Base-by-base conservation (phyloP, 2,329 filamentous ascomycete species). In the Beauveria medogensis region DNA sequence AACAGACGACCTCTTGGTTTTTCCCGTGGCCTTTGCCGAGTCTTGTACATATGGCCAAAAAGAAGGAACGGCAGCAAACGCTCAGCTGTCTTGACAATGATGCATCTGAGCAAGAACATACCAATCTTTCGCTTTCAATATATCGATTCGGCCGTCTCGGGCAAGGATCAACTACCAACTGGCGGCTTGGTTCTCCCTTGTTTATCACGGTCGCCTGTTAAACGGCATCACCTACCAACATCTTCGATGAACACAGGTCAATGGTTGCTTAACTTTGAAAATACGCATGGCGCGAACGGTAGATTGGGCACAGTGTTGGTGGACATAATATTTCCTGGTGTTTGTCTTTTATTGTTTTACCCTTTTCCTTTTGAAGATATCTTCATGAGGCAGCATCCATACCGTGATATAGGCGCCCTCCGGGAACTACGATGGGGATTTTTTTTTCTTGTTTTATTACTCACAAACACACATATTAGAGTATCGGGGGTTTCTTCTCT, bases 1-100 rank as follows among this genome's bases (percentile, higher is more conserved):
- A 40, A 43, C 30, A 40, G 9, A 57, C 20, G 44, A 47, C 26
- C 46, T 51, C 22, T 48, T 55, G 34, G 43, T 40, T 55, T 55
- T 55, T 59, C 28, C 48, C 37, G 34, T 51, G 59, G 52, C 50
- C 52, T 46, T 37, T 30, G 46, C 51, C 43, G 51, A 55, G 50
- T 62, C 55, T 52, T 62, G 60, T 62, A 62, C 40, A 62, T 62
- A 62, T 40, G 55, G 55, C 55, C 40, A 41, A 54, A 53, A 54
- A 48, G 37, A 47, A 55, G 54, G 37, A 59, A 59, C 44, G 37
- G 51, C 55, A 55, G 18, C 52, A 61, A 37, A 52, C 10, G 22
- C 37, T 46, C 34, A 28, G 34, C 22, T 70, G 74, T 73, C 76
- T 72, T 77, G 74, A 74, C 77, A 77, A 76, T 77, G 76, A 73